These are phyloP conservation scores for Zymoseptoria crescenta DNA, from an alignment of 2,329 filamentous ascomycete species.

Conservation along the genomic window DNA sequence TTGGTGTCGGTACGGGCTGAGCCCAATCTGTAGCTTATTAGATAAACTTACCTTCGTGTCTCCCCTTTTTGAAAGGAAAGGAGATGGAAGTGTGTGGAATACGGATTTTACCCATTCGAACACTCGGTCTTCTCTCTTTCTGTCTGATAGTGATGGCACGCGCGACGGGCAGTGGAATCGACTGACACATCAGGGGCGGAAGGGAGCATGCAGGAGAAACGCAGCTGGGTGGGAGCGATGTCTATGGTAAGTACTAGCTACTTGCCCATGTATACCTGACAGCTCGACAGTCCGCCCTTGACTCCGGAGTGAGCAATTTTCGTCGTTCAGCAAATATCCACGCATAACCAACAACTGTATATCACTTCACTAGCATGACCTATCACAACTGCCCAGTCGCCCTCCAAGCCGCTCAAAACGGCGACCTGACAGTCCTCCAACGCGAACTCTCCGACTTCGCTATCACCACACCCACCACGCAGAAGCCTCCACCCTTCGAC, in stretches of 20 bases:
- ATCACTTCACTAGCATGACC: background rate
- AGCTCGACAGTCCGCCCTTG: too few relatives aligned
- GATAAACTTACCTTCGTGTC: slow-evolving; percentile 10
- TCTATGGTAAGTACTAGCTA: too few relatives aligned
- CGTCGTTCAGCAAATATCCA: background rate
- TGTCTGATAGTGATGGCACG: background rate
- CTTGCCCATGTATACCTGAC: too few relatives aligned
- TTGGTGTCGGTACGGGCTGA: slow-evolving; percentile 2
- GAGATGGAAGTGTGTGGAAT: slow-evolving; percentile 8
- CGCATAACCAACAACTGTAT: background rate
- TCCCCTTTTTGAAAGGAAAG: slow-evolving; percentile 1
- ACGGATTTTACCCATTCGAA: slow-evolving; percentile 8
- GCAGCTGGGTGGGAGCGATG: too few relatives aligned
- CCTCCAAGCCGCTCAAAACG: background rate
- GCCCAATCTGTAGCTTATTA: slow-evolving; percentile 7
- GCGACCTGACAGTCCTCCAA: background rate
- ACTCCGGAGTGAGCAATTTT: background rate
- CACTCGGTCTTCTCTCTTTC: background rate
- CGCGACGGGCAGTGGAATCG: too few relatives aligned
- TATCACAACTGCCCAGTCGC: background rate
- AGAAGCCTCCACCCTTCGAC: background rate
- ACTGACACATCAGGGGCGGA: too few relatives aligned
- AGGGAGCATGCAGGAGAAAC: too few relatives aligned
- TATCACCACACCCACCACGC: background rate
- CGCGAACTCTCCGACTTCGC: background rate